Evolutionary conservation across 805 yeast genomes (phyloP), one percentile per base, ranked within the genome.

Genomic region (Zygoascus tannicola): DNA sequence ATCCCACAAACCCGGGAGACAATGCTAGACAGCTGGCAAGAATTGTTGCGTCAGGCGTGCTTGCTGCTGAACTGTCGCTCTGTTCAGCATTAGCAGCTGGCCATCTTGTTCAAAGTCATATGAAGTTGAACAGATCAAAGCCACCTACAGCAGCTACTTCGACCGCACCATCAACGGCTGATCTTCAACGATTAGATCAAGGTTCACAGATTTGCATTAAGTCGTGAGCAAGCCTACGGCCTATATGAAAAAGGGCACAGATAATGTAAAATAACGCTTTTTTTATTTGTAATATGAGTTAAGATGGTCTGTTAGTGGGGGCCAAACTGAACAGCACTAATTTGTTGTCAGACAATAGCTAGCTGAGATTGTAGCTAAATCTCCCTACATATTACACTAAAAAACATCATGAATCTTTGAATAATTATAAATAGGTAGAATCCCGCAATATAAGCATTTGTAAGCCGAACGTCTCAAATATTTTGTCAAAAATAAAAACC

Each of bases 51-150:
- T 79, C 94, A 41, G 88, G 94, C 30, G 98, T 92, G 16, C 75
- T 92, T 55, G 96, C 97, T 0, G 97, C 95, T 36, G 99, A 92
- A 65, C 73, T 92, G 45, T 90, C 97, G 2, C 74, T 92, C 54
- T 83, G 95, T 67, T 75, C 96, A 40, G 99, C 99, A 1, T 76
- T 92, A 53, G 97, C 97, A 7, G 97, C 97, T 22, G 99, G 99
- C 39, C 99, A 92, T 67, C 74, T 92, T 56, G 99, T 92, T 32
- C 94, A 86, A 70, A 82, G 95, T 54, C 99, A 92, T 66, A 92
- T 92, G 98, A 80, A 78, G 47, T 96, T 83, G 60, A 92, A 92
- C 71, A 80, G 98, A 65, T 74, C 77, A 44, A 73, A 72, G 46
- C 73, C 73, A 33, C 65, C 74, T 12, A 64, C 75, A 4, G 49